phyloP scores from a whole-genome alignment of 805 yeast genomes.

The Spencermartinsiella europaea region DNA sequence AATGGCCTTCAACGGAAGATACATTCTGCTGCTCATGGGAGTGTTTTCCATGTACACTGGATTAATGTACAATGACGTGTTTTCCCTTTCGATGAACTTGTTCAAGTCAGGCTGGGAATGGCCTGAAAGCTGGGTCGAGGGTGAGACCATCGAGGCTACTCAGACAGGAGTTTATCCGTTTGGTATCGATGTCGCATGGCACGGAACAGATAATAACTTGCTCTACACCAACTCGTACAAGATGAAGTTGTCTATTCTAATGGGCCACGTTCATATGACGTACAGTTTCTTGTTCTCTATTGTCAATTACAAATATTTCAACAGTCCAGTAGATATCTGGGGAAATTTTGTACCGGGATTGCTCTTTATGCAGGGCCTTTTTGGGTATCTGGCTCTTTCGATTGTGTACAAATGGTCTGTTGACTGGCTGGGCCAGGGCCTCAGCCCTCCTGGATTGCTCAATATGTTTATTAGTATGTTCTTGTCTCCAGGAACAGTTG shows the following conservation, averaged over 20 bases:
- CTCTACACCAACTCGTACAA: conserved; percentile 92
- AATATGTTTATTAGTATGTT: conserved; percentile 97
- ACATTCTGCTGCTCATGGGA: conserved; percentile 89
- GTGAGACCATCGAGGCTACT: conserved; percentile 64
- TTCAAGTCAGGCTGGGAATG: conserved; percentile 91
- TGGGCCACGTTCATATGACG: conserved; percentile 94
- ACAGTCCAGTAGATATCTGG: conserved; percentile 69
- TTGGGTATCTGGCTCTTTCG: conserved; percentile 82
- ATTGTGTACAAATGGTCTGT: conserved; percentile 92
- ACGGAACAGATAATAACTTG: conserved; percentile 88
- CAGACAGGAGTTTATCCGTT: conserved; percentile 66
- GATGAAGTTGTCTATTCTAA: conserved; percentile 90
- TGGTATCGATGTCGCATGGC: conserved; percentile 96
- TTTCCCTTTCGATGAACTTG: conserved; percentile 83
- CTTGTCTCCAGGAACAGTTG: conserved; percentile 83
- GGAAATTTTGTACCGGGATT: conserved; percentile 95
- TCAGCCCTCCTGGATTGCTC: conserved; percentile 86
- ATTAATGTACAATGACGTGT: conserved; percentile 84
- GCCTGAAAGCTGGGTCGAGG: conserved; percentile 69
- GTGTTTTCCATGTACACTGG: conserved; percentile 94
- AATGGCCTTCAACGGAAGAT: conserved; percentile 93
- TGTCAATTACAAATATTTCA: conserved; percentile 67
- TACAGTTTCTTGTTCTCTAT: conserved; percentile 82
- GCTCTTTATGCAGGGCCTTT: conserved; percentile 91
- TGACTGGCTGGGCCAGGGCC: conserved; percentile 75